phyloP scores from a whole-genome alignment of 768 basidiomycete genomes.

The Pleurotus cornucopiae region DNA sequence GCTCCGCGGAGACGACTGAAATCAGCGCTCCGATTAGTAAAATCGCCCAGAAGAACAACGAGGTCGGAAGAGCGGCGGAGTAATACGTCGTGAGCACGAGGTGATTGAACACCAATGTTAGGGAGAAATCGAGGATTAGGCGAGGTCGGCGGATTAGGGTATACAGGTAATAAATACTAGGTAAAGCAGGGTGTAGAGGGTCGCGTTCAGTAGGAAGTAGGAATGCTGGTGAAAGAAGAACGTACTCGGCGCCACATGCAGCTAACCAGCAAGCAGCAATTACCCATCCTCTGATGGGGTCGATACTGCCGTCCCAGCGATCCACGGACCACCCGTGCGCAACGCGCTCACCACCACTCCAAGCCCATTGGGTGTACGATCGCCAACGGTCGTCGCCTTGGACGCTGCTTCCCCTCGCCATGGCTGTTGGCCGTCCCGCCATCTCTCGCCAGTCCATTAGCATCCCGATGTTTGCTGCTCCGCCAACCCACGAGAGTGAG shows the following conservation, averaged over 20 bases:
- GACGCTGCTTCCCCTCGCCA: constrained; percentile 34
- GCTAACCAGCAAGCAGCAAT: constrained; percentile 84
- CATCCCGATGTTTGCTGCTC: constrained; percentile 71
- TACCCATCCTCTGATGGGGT: constrained; percentile 85
- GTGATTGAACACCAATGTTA: constrained; percentile 90
- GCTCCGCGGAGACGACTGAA: constrained; percentile 81
- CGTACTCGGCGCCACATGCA: constrained; percentile 83
- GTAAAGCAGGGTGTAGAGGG: not conserved
- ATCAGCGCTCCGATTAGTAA: constrained; percentile 66
- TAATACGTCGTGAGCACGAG: constrained; percentile 93
- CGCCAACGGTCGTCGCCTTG: constrained; percentile 64
- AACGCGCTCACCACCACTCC: constrained; percentile 78
- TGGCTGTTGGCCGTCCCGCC: constrained; percentile 76
- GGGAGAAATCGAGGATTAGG: constrained; percentile 88
- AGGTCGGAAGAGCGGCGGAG: constrained; percentile 77
- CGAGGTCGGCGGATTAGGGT: constrained; percentile 86
- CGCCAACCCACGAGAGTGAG: constrained; percentile 71
- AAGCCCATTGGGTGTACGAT: constrained; percentile 59
- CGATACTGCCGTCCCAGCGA: constrained; percentile 65
- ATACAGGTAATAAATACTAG: constrained; percentile 76
- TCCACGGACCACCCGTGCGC: constrained; percentile 52
- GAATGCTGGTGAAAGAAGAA: constrained; percentile 18
- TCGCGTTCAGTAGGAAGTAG: not conserved
- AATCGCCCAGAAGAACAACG: constrained; percentile 89
- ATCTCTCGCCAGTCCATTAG: constrained; percentile 98